Evolutionary conservation across 2,329 filamentous ascomycete genomes (phyloP), one percentile per base, ranked within the genome.

Genomic region (Hypoxylon sp.): DNA sequence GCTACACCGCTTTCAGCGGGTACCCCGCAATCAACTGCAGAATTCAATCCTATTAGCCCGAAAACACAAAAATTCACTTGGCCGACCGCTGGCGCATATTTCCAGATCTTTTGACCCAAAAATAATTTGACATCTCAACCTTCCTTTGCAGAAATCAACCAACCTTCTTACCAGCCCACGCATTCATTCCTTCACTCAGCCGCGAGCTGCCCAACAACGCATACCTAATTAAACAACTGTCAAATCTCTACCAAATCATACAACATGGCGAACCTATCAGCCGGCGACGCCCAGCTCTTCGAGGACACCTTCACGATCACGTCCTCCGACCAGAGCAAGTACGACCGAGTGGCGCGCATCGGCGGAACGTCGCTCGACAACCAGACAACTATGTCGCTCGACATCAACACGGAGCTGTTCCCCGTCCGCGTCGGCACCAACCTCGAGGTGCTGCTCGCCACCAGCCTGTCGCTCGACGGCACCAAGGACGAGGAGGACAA

Each of bases 381-480:
- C 63, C 79, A 84, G 59, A 90, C 89, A 20, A 80, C 84, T 59
- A 86, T 97, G 77, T 87, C 84, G 4, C 88, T 99, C 54, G 94
- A 99, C 75, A 86, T 97, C 74, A 97, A 97, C 78, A 88, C 84
- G 50, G 93, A 99, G 75, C 83, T 99, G 5, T 97, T 94, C 73
- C 90, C 90, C 2, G 84, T 89, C 64, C 71, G 77, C 27, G 76
- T 84, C 6, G 89, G 88, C 68, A 92, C 96, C 63, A 87, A 80
- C 9, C 73, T 99, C 51, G 87, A 89, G 60, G 78, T 97, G 60
- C 86, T 93, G 7, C 78, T 99, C 46, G 91, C 93, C 11, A 91
- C 88, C 4, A 94, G 91, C 12, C 79, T 99, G 47, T 85, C 89
- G 45, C 82, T 97, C 36, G 94, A 97, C 69, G 94, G 94, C 59